Base-by-base conservation (phyloP, 2,329 filamentous ascomycete genomes). In the Scolecobasidium constrictum region DNA sequence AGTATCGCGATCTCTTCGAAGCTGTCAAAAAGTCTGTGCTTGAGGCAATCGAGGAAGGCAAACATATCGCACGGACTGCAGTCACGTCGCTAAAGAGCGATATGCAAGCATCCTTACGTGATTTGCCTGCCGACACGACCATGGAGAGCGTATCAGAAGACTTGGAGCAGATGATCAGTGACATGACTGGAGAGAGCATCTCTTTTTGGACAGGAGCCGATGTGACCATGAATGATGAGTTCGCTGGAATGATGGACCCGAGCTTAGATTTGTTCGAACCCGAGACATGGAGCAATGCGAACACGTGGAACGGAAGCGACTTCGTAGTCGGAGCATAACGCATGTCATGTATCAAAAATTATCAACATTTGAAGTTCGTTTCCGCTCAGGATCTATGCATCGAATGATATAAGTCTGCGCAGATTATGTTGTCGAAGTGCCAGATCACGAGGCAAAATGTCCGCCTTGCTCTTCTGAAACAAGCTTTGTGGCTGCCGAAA, bases 1-100 rank as follows among this genome's bases (percentile, higher is more conserved):
- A 38, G 21, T 44, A 45, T 20, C 37, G 43, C 6, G 43, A 45
- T 42, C 31, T 45, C 11, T 45, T 23, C 28, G 43, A 42, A 17
- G 37, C 37, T 16, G 33, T 42, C 21, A 45, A 45, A 28, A 35
- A 45, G 19, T 42, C 37, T 13, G 43, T 35, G 12, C 33, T 45
- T 15, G 43, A 45, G 18, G 19, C 37, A 4, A 45, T 45, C 17
- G 19, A 42, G n/a, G 38, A 26, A 35, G 38, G 35, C 9, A 38
- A 38, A n/a, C 35, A 22, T 19, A 38, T 38, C 9, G 19, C 35
- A 15, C 35, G 35, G 17, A 22, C 18, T 7, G 35, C 35, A 38
- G 35, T 38, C 35, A 38, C 9, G 35, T 9, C 35, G 26, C 21
- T 38, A 22, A 38, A 38, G 19, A 22, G 19, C 35, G 35, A 38